phyloP scores from a whole-genome alignment of 2,329 filamentous ascomycete species.

The Claviceps monticola region DNA sequence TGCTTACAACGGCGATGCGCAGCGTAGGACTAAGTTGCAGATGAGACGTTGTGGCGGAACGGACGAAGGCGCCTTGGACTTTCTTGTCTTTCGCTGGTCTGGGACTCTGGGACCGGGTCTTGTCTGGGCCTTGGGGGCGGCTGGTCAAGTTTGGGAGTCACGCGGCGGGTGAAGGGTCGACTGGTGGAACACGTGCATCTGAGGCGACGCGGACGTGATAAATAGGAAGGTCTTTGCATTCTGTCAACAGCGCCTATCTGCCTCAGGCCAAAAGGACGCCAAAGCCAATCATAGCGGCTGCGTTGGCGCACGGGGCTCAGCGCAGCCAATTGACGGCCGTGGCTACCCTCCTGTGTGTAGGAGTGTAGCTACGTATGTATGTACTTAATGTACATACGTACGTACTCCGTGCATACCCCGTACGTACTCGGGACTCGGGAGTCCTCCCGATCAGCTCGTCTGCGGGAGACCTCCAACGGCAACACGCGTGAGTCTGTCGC shows the following conservation, averaged over 20 bases:
- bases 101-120: neutral
- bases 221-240: neutral
- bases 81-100: neutral
- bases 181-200: slow-evolving; percentile 9
- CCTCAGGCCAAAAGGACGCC: slow-evolving; percentile 1
- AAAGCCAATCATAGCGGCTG: slow-evolving; percentile 4
- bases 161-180: slow-evolving; percentile 7
- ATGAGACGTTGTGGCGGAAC: slow-evolving; percentile 2
- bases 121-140: slow-evolving; percentile 1
- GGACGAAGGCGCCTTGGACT: slow-evolving; percentile 1
- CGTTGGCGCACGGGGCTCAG: neutral
- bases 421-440: no score
- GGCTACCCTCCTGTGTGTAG: neutral
- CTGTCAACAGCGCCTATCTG: neutral
- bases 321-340: slow-evolving; percentile 2
- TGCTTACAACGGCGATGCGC: slow-evolving; percentile 11
- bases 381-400: no score
- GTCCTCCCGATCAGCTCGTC: no score
- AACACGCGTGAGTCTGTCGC: no score
- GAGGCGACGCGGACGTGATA: slow-evolving; percentile 5
- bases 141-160: slow-evolving; percentile 7
- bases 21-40: slow-evolving; percentile 3
- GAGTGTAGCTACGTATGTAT: neutral
- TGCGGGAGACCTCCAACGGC: no score
- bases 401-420: no score